Evolutionary conservation across 1,284 basidiomycete species (phyloP), one percentile per base, ranked within the genome.

Genomic region (Takashimella tepidaria): DNA sequence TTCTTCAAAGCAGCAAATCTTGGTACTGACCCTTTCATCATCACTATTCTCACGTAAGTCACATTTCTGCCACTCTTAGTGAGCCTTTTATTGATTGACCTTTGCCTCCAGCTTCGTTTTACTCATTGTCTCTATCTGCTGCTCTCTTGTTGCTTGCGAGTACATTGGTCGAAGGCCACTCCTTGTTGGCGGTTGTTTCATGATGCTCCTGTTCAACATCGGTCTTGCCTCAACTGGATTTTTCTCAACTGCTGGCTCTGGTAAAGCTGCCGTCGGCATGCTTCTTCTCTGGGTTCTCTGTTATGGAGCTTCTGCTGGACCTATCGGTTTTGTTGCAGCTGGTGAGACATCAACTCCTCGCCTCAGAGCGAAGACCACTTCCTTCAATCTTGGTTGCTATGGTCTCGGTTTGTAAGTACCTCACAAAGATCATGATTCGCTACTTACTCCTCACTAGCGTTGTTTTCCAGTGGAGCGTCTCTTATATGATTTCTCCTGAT

Each of bases 401-500:
- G 59, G 56, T 43, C 10, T 54, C 11, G 57, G 57, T 44, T 63
- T 59, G 59, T 60, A 40, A 55, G 57, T 59, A 21, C 20, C 43
- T n/a, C 8, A 25, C 26, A 12, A 5, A 47, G 41, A 37, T 16
- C 24, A 22, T 21, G 11, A 8, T 16, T 43, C n/a, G 31, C 23
- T 12, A 21, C 8, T 12, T 21, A 46, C 5, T 16, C 8, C 47
- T 21, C 21, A 26, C 10, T 24, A 57, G 55, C 37, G 53, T 63
- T 50, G 51, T 61, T 24, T 64, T 64, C 56, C 55, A 60, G 43
- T 64, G 61, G 57, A 25, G 47, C 27, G 49, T 59, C 20, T 53
- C 63, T 2, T 63, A 61, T 56, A 62, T 63, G 61, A 63, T 63
- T 53, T 44, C 27, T 37, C 61, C 61, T 12, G 60, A 61, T 45